Percentiles rank a stretch among this genome's conserved stretches.
These are phyloP conservation scores for Microdochium bolleyi DNA, from an alignment of 2,329 filamentous ascomycete genomes.

Conservation along the genomic window DNA sequence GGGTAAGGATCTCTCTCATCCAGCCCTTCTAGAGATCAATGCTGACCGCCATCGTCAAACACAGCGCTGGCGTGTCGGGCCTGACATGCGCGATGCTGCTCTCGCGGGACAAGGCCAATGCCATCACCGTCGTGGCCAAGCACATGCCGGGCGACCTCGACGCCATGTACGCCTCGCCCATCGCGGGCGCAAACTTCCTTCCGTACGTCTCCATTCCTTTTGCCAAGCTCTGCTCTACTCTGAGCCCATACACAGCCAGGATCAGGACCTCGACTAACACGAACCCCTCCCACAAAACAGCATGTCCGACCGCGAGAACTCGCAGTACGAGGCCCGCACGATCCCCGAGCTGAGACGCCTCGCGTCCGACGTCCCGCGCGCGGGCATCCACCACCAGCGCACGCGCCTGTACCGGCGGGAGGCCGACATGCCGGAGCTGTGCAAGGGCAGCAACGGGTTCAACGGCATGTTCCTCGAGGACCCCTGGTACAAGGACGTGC, in stretches of 20 bases:
- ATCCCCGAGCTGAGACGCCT: slow-evolving; percentile 20
- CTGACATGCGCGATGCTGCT: slow-evolving; percentile 22
- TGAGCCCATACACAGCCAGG: neutral
- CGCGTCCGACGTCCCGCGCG: slow-evolving; percentile 21
- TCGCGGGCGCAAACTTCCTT: slow-evolving; percentile 22
- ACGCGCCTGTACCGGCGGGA: slow-evolving; percentile 43
- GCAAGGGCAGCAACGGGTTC: slow-evolving; percentile 42
- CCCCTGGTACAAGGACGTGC: slow-evolving; percentile 66
- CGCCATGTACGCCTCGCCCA: slow-evolving; percentile 70
- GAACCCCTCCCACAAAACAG: slow-evolving; percentile 10
- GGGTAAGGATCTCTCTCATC: slow-evolving; percentile 10
- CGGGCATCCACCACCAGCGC: slow-evolving; percentile 22
- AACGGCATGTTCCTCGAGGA: slow-evolving; percentile 58
- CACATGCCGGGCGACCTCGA: slow-evolving; percentile 94
- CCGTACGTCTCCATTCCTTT: slow-evolving; percentile 13
- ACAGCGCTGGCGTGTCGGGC: slow-evolving; percentile 22
- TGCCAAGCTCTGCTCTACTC: too few species aligned
- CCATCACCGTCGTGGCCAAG: slow-evolving; percentile 67
- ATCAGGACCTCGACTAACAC: neutral
- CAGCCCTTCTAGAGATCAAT: neutral
- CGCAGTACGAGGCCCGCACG: slow-evolving; percentile 18
- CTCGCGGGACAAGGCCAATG: slow-evolving; percentile 20
- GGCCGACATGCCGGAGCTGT: slow-evolving; percentile 45
- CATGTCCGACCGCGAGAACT: slow-evolving; percentile 15
- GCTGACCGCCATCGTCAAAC: too few species aligned